Conservation (phyloP, 495 filamentous ascomycete genomes). For the Penicillium lividum region DNA sequence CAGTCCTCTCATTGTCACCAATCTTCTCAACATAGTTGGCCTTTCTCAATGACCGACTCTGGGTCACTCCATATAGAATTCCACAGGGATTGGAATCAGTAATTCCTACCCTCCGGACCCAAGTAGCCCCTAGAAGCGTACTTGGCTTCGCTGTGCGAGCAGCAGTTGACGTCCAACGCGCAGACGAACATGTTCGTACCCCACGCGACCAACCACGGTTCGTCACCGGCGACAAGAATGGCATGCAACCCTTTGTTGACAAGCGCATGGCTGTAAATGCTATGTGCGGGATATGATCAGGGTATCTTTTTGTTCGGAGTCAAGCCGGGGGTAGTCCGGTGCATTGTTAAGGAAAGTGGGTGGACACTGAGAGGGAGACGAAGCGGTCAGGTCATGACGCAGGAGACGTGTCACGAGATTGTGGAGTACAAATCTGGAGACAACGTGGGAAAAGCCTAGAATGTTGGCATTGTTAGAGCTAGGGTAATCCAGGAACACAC, state of each 20-base stretch:
- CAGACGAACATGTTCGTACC: not conserved
- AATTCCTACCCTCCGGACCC: not conserved
- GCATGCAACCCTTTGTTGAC: constrained; percentile 14
- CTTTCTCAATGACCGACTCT: constrained; percentile 20
- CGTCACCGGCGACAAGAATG: constrained; percentile 13
- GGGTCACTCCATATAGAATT: constrained; percentile 5
- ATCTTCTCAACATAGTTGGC: constrained; percentile 23
- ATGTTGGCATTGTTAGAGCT: constrained; percentile 8
- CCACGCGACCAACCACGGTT: constrained; percentile 7
- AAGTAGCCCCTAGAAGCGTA: not conserved
- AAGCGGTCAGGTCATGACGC: constrained; percentile 28
- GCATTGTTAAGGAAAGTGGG: not conserved
- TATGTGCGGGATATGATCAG: not conserved
- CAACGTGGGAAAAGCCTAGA: constrained; percentile 2
- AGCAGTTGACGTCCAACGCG: not conserved
- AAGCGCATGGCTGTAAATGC: constrained; percentile 11
- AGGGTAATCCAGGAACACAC: constrained; percentile 20
- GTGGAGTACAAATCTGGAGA: constrained; percentile 3
- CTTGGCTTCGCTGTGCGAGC: not conserved
- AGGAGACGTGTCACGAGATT: constrained; percentile 14
- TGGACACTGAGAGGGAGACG: not conserved
- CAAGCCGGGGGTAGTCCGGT: not conserved
- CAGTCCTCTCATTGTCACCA: constrained; percentile 21
- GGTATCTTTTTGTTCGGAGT: not conserved
- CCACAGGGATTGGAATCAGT: not conserved